Conservation (phyloP, 2,329 filamentous ascomycete genomes). For the Juglanconis oblonga region DNA sequence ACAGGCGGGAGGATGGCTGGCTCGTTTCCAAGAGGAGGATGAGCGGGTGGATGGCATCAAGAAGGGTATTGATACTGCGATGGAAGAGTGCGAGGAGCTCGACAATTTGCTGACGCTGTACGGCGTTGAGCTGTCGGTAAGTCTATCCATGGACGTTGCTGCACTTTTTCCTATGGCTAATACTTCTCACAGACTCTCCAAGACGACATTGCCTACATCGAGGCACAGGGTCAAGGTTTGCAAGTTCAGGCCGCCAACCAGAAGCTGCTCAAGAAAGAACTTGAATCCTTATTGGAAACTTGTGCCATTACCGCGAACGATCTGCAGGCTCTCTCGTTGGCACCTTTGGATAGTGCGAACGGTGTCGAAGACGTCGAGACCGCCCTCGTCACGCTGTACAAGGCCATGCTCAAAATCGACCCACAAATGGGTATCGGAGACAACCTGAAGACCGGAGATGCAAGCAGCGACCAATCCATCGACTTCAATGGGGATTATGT, state of each 20-base stretch:
- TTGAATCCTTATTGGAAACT: slow-evolving; percentile 84
- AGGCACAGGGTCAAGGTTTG: slow-evolving; percentile 92
- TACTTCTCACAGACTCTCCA: slow-evolving; percentile 69
- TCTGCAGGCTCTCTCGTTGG: slow-evolving; percentile 69
- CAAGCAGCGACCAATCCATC: slow-evolving; percentile 42
- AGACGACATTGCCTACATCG: slow-evolving; percentile 95
- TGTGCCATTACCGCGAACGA: slow-evolving; percentile 80
- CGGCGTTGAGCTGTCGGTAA: slow-evolving; percentile 85
- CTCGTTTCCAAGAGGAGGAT: slow-evolving; percentile 80
- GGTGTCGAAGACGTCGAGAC: slow-evolving; percentile 76
- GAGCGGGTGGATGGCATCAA: slow-evolving; percentile 86
- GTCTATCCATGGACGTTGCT: slow-evolving; percentile 28
- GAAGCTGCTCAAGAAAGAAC: slow-evolving; percentile 84
- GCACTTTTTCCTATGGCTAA: slow-evolving; percentile 21
- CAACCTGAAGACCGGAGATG: slow-evolving; percentile 45
- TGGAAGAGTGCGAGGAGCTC: slow-evolving; percentile 92
- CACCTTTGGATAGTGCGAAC: slow-evolving; percentile 67
- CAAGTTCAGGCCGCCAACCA: slow-evolving; percentile 98
- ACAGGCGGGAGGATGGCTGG: slow-evolving; percentile 90
- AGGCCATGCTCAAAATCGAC: slow-evolving; percentile 91
- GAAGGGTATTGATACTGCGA: slow-evolving; percentile 80
- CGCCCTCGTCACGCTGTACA: slow-evolving; percentile 78
- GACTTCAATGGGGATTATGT: slow-evolving; percentile 72
- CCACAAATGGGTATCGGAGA: slow-evolving; percentile 64
- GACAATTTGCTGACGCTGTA: slow-evolving; percentile 93